Conservation (phyloP, 371 early-diverging fungal genomes). For the Apophysomyces variabilis region DNA sequence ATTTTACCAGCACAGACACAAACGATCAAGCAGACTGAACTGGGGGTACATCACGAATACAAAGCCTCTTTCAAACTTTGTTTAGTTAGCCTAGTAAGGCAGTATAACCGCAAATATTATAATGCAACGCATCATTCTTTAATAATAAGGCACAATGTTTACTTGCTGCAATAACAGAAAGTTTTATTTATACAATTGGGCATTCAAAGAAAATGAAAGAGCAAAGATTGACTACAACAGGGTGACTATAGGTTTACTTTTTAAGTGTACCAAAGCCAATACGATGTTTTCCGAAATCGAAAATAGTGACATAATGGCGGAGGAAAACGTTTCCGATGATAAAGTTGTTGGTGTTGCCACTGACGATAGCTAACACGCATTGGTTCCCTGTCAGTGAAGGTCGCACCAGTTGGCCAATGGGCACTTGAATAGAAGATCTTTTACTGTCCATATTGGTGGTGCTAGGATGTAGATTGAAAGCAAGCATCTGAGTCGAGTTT, state of each 20-base stretch:
- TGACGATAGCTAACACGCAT: neutral
- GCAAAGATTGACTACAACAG: too few species aligned
- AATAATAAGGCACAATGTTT: too few species aligned
- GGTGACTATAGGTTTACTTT: neutral
- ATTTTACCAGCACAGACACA: too few species aligned
- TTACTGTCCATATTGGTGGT: neutral
- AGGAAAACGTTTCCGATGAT: neutral
- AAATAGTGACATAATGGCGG: neutral
- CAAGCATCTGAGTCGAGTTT: neutral
- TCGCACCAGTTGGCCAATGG: neutral
- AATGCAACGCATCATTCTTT: too few species aligned
- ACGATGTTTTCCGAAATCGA: constrained; percentile 14
- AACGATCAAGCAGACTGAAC: too few species aligned
- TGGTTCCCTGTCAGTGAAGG: neutral
- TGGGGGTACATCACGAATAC: too few species aligned
- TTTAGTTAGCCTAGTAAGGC: too few species aligned
- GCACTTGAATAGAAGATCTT: neutral
- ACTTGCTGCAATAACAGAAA: too few species aligned
- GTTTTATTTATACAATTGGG: too few species aligned
- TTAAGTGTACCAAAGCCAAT: neutral
- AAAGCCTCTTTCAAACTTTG: too few species aligned
- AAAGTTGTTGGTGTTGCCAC: neutral
- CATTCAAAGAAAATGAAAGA: too few species aligned
- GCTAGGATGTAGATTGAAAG: neutral
- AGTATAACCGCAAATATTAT: too few species aligned